A percentile compares a stretch with the other conserved stretches of the same genome.
Conservation (phyloP, 2,329 filamentous ascomycete genomes). For the Arthrobotrys sphaeroides region DNA sequence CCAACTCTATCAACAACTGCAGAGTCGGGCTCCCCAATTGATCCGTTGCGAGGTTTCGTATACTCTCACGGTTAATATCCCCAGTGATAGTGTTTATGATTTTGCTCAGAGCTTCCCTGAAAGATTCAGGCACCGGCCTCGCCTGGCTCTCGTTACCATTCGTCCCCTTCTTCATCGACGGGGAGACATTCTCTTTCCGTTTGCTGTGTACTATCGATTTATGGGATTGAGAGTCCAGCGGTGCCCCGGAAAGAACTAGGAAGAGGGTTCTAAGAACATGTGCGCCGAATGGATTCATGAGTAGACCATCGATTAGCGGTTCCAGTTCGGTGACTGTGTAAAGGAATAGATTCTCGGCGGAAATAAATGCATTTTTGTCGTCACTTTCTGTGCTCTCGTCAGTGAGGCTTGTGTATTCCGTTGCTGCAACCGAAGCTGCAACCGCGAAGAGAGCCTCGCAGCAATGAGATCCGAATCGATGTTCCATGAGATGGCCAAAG, state of each 20-base stretch:
- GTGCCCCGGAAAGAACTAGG: conserved; percentile 82
- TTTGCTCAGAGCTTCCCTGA: conserved; percentile 78
- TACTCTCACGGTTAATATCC: conserved; percentile 78
- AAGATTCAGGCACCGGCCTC: conserved; percentile 77
- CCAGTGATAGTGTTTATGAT: conserved; percentile 80
- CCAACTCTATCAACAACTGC: conserved; percentile 88
- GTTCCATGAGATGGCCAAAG: conserved; percentile 88
- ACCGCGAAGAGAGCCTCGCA: conserved; percentile 91
- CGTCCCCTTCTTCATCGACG: conserved; percentile 64
- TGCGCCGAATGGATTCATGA: conserved; percentile 89
- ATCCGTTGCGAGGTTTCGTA: conserved; percentile 85
- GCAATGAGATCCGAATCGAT: conserved; percentile 96
- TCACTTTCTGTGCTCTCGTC: not conserved
- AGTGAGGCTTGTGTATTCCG: conserved; percentile 68
- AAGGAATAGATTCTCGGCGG: conserved; percentile 29
- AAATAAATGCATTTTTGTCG: not conserved
- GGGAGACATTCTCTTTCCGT: conserved; percentile 79
- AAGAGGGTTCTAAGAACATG: conserved; percentile 88
- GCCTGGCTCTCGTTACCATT: conserved; percentile 62
- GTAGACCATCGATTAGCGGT: conserved; percentile 79
- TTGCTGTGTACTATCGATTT: conserved; percentile 86
- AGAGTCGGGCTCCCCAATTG: conserved; percentile 90
- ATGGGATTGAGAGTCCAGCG: conserved; percentile 74
- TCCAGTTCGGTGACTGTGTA: conserved; percentile 74
- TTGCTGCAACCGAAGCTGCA: conserved; percentile 79